These are phyloP conservation scores for Trichosporon sp. DNA, from an alignment of 1,284 basidiomycete genomes.

Conservation along the genomic window DNA sequence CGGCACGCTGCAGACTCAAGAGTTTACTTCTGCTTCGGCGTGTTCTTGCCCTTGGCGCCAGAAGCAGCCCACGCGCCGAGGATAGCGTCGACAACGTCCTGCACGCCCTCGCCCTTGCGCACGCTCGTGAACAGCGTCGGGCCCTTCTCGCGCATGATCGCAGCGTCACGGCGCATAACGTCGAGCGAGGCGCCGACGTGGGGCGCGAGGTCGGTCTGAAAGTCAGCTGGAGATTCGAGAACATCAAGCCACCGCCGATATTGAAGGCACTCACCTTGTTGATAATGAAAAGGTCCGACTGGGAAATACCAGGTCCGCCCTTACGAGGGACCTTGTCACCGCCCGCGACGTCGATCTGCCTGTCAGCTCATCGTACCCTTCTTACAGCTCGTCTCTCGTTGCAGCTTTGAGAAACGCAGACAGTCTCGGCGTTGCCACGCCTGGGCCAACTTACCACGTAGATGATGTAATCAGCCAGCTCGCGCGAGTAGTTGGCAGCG, in stretches of 20 bases:
- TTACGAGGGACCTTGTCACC: conserved; percentile 98
- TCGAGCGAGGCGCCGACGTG: conserved; percentile 90
- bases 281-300: conserved; percentile 87
- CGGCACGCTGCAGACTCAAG: background rate
- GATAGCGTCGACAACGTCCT: conserved; percentile 80
- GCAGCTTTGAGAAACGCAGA: too few relatives aligned
- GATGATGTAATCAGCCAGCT: conserved; percentile 96
- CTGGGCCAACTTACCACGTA: conserved; percentile 69
- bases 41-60: conserved; percentile 51
- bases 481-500: conserved; percentile 93
- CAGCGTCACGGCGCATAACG: conserved; percentile 93
- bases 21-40: conserved; percentile 31
- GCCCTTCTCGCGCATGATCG: conserved; percentile 88
- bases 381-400: background rate
- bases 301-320: conserved; percentile 92
- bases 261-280: conserved; percentile 71
- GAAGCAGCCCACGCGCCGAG: conserved; percentile 78
- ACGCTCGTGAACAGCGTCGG: conserved; percentile 92
- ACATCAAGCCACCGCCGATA: background rate
- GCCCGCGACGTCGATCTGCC: conserved; percentile 67
- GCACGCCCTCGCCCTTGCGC: conserved; percentile 75
- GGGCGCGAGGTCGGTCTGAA: conserved; percentile 84
- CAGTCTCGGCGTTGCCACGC: background rate
- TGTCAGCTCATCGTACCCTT: background rate
- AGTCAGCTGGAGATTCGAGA: background rate